Percentiles rank a stretch among this genome's conserved stretches.
Conservation (phyloP, 371 early-diverging fungal genomes). For the Mortierella sp. region DNA sequence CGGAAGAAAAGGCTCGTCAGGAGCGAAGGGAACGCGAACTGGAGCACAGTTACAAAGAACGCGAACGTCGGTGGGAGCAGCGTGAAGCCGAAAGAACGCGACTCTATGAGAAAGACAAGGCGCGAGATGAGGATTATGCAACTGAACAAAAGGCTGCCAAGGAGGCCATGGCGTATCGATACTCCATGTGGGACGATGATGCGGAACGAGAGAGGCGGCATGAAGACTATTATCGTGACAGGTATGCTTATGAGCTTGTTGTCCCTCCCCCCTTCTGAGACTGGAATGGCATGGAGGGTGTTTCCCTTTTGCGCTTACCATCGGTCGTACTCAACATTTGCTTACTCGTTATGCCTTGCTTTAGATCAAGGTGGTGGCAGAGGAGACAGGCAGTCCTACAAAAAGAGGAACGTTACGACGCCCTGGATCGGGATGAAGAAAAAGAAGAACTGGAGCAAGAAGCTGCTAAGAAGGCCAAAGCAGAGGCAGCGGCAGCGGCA, state of each 20-base stretch:
- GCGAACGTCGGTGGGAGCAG: constrained; percentile 74
- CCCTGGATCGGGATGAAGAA: constrained; percentile 70
- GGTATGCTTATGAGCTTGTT: constrained; percentile 52
- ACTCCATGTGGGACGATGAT: constrained; percentile 83
- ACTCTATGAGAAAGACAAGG: constrained; percentile 62
- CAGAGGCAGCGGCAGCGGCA: constrained; percentile 25
- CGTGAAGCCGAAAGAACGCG: constrained; percentile 65
- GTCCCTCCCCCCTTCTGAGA: no score
- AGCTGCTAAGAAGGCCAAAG: constrained; percentile 37
- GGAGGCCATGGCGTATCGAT: constrained; percentile 61
- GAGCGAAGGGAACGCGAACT: constrained; percentile 74
- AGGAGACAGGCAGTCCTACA: constrained; percentile 67
- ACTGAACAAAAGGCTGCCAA: constrained; percentile 59
- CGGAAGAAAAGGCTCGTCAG: constrained; percentile 70
- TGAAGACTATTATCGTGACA: constrained; percentile 77
- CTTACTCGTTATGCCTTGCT: no score
- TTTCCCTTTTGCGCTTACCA: no score
- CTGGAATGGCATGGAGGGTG: no score
- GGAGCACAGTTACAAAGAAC: constrained; percentile 73
- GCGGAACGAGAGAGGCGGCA: constrained; percentile 68
- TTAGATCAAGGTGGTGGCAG: constrained; percentile 76
- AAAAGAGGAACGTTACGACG: constrained; percentile 77
- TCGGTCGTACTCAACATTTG: no score
- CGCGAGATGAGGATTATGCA: constrained; percentile 62
- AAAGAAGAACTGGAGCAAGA: constrained; percentile 36